A percentile compares a stretch with the other conserved stretches of the same genome.
Conservation (phyloP, 371 early-diverging fungal species). For the Mortierella sp. region DNA sequence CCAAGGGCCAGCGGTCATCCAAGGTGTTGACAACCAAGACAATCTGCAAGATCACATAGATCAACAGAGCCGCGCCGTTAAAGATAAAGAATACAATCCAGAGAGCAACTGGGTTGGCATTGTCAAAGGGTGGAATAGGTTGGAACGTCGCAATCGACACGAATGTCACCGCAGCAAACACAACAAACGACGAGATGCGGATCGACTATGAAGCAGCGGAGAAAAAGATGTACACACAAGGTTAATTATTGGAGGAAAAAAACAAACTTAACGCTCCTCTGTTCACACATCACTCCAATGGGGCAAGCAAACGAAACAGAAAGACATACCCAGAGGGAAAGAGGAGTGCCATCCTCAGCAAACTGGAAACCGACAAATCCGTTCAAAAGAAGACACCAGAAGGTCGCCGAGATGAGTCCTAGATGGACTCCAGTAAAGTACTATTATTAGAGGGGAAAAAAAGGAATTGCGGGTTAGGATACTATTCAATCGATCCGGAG, state of each 20-base stretch:
- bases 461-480: background rate
- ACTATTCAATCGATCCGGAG: background rate
- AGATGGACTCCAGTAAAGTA: conserved; percentile 91
- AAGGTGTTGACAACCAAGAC: conserved; percentile 94
- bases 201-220: conserved; percentile 74
- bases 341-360: conserved; percentile 95
- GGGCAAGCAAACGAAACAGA: background rate
- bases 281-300: background rate
- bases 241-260: background rate
- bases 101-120: conserved; percentile 79
- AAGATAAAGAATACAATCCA: conserved; percentile 93
- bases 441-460: conserved; percentile 61
- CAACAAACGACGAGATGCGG: conserved; percentile 84
- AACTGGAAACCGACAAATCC: conserved; percentile 98
- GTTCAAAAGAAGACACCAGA: conserved; percentile 94
- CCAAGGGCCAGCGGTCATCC: conserved; percentile 97
- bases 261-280: background rate
- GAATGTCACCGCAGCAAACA: conserved; percentile 83
- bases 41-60: conserved; percentile 93
- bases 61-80: conserved; percentile 83
- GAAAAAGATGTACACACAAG: background rate
- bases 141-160: conserved; percentile 90
- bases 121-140: conserved; percentile 73
- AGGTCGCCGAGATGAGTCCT: conserved; percentile 85
- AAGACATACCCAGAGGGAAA: conserved; percentile 86